Evolutionary conservation across 805 yeast species (phyloP), one percentile per base, ranked within the genome.

Genomic region (Metschnikowia proteae): DNA sequence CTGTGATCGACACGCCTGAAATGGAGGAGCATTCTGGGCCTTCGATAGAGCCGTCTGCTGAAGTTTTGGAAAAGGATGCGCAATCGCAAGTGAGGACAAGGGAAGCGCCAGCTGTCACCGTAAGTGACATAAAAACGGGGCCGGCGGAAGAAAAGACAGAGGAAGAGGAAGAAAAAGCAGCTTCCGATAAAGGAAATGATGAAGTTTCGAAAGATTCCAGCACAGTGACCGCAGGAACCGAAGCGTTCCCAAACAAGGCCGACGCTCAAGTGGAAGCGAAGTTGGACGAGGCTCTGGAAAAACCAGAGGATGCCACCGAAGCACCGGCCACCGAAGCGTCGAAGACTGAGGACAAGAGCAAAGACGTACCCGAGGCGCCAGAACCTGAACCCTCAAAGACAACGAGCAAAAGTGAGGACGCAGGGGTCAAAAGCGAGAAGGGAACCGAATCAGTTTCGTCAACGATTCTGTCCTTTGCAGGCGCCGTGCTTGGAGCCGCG

Each of bases 41-140:
- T 25, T 22, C 6, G 27, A 27, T 36, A 3, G 56, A 49, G 30
- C 27, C 45, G 10, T 29, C 27, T 27, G 38, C 50, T 9, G 46
- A 43, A 51, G 41, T 57, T 56, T 46, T 60, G 55, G 50, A 48
- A 51, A 38, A 53, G 57, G 34, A 67, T 26, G 38, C 38, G 25
- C 44, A 58, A 37, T 50, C 60, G 27, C 58, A 47, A 44, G 27
- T 52, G 57, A 46, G 33, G 25, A 35, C 31, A 29, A 39, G 42
- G 22, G 54, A 39, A 29, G 48, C 32, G 8, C 46, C 46, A 25
- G 28, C 28, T 11, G 33, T 35, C n/a, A 35, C 46, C 28, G 46
- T 33, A 7, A 28, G 28, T 22, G 39, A 43, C 27, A 35, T 43
- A 2, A 26, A 43, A 6, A 33, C 28, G 10, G 39, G 6, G 7